Conservation (phyloP, 2,329 filamentous ascomycete genomes). For the Colletotrichum filicis region DNA sequence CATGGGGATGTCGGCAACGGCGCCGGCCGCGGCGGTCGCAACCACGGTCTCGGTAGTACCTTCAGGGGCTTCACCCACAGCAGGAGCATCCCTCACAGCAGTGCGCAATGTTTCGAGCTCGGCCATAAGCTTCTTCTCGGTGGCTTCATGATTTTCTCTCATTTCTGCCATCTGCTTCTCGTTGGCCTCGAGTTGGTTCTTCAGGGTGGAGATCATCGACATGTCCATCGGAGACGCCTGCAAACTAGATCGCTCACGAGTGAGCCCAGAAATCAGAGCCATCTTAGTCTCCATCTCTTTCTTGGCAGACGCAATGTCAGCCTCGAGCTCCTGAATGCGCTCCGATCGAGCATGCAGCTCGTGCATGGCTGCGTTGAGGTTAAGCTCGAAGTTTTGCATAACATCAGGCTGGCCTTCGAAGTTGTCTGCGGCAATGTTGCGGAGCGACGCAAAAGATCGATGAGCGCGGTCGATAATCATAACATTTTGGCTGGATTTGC, state of each 20-base stretch:
- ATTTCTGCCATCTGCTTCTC: conserved; percentile 82
- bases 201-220: conserved; percentile 86
- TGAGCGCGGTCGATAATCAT: conserved; percentile 91
- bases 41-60: conserved; percentile 15
- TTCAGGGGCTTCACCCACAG: conserved; percentile 21
- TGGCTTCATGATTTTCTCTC: conserved; percentile 75
- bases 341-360: conserved; percentile 90
- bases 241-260: conserved; percentile 90
- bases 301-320: conserved; percentile 82
- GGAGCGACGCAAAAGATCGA: conserved; percentile 87
- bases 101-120: conserved; percentile 77
- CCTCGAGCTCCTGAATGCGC: conserved; percentile 89
- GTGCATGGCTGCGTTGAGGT: conserved; percentile 91
- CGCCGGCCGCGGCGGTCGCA: conserved; percentile 22
- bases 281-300: conserved; percentile 98
- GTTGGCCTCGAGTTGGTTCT: conserved; percentile 87
- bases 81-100: conserved; percentile 49
- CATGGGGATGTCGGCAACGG: conserved; percentile 29
- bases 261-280: conserved; percentile 93
- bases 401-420: conserved; percentile 85
- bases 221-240: conserved; percentile 89
- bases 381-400: conserved; percentile 92
- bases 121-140: conserved; percentile 78
- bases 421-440: conserved; percentile 88
- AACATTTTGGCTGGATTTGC: conserved; percentile 92